phyloP scores from a whole-genome alignment of 1,284 basidiomycete genomes.

The Sporisorium reilianum region DNA sequence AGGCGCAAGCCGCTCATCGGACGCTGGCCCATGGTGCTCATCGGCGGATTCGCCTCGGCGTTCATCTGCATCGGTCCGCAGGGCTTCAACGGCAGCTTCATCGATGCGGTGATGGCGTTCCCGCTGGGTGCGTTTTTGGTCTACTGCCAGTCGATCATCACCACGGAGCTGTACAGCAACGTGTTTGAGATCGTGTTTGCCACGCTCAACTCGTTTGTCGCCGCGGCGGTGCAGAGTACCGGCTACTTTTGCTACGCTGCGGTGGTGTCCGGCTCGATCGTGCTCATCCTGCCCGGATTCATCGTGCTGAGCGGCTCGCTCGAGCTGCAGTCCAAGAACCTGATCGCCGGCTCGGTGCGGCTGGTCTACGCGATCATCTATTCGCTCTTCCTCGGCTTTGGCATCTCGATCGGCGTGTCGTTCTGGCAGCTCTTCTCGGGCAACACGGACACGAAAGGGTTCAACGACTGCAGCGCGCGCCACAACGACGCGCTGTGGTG shows the following conservation, averaged over 20 bases:
- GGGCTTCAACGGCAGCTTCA: slow-evolving; percentile 78
- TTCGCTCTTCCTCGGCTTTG: slow-evolving; percentile 70
- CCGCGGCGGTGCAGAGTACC: slow-evolving; percentile 69
- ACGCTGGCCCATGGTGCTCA: slow-evolving; percentile 75
- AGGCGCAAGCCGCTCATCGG: slow-evolving; percentile 70
- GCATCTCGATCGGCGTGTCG: slow-evolving; percentile 60
- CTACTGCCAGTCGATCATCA: slow-evolving; percentile 66
- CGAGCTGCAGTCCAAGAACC: slow-evolving; percentile 74
- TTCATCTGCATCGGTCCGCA: slow-evolving; percentile 74
- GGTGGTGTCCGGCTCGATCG: slow-evolving; percentile 84
- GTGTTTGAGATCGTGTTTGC: slow-evolving; percentile 89
- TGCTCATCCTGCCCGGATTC: slow-evolving; percentile 82
- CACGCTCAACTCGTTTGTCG: slow-evolving; percentile 81
- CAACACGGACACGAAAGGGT: slow-evolving; percentile 12
- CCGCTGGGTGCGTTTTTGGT: slow-evolving; percentile 82
- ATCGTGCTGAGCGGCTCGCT: slow-evolving; percentile 77
- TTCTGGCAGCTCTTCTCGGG: slow-evolving; percentile 61
- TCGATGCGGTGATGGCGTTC: slow-evolving; percentile 81
- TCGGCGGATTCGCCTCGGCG: slow-evolving; percentile 84
- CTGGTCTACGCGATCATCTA: slow-evolving; percentile 85
- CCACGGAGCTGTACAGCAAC: slow-evolving; percentile 81
- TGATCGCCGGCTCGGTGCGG: slow-evolving; percentile 76
- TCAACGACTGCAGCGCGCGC: slow-evolving; percentile 25
- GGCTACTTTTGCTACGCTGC: slow-evolving; percentile 84
- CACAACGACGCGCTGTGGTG: slow-evolving; percentile 61